A percentile compares a stretch with the other conserved stretches of the same genome.
Conservation (phyloP, 805 yeast genomes). For the Pichia phayaonensis region DNA sequence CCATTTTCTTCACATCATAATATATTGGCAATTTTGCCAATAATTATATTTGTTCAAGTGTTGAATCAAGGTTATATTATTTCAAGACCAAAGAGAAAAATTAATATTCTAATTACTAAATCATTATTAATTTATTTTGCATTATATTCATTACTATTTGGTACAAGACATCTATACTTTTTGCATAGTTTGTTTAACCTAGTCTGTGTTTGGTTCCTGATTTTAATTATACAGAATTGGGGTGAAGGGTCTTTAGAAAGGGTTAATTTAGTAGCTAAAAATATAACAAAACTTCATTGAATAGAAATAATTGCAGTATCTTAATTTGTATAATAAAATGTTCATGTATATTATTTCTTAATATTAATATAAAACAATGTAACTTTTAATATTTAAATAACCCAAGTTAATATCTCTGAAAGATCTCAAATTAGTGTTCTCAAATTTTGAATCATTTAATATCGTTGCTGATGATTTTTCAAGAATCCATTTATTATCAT, state of each 20-base stretch:
- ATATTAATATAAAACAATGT: conserved; percentile 12
- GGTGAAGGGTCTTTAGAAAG: conserved; percentile 12
- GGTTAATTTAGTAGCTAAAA: background rate
- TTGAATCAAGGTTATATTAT: conserved; percentile 42
- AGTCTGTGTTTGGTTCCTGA: conserved; percentile 45
- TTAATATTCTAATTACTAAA: conserved; percentile 28
- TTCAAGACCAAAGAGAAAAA: conserved; percentile 28
- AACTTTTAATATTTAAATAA: conserved; percentile 22
- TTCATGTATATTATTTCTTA: background rate
- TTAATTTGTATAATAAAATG: background rate
- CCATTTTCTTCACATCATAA: conserved; percentile 87
- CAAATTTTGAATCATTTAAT: conserved; percentile 3
- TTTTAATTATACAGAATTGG: conserved; percentile 19
- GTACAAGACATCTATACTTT: conserved; percentile 79
- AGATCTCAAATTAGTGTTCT: conserved; percentile 12
- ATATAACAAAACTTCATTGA: conserved; percentile 5
- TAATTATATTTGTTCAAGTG: conserved; percentile 47
- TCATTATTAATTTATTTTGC: conserved; percentile 43
- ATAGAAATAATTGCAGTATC: background rate
- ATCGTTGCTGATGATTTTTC: conserved; percentile 4
- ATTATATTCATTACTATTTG: conserved; percentile 60
- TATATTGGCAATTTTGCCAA: conserved; percentile 67
- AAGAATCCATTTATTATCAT: conserved; percentile 20
- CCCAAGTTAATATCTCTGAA: conserved; percentile 22
- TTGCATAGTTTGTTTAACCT: conserved; percentile 69